These are phyloP conservation scores for Penicillium capsulatum DNA, from an alignment of 2,329 filamentous ascomycete species.

Conservation along the genomic window DNA sequence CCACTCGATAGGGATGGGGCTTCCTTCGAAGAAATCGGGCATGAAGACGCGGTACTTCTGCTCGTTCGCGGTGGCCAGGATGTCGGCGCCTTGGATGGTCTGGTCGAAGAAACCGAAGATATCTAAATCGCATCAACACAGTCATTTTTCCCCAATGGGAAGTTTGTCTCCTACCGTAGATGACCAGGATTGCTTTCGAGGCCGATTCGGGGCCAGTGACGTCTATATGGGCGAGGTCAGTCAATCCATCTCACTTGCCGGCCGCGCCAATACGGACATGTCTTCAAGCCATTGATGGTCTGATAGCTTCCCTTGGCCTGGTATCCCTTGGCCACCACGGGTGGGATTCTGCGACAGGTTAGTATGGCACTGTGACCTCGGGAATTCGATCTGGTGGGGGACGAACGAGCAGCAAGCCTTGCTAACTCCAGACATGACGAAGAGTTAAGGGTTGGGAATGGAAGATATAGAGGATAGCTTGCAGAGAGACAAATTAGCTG, in stretches of 20 bases:
- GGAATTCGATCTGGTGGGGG: background rate
- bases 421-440: conserved; percentile 40
- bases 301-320: conserved; percentile 57
- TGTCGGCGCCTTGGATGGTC: conserved; percentile 61
- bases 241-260: background rate
- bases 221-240: conserved; percentile 37
- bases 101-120: conserved; percentile 63
- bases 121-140: conserved; percentile 33
- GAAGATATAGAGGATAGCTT: background rate
- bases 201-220: conserved; percentile 54
- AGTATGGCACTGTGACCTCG: background rate
- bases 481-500: no score
- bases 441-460: conserved; percentile 23
- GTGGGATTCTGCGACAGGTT: conserved; percentile 35
- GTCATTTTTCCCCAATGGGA: no score
- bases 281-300: conserved; percentile 58
- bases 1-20: conserved; percentile 60
- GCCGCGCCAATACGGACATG: conserved; percentile 43
- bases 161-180: conserved; percentile 46
- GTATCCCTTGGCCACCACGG: conserved; percentile 46
- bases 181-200: conserved; percentile 54
- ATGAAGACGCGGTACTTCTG: conserved; percentile 80
- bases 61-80: conserved; percentile 57
- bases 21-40: conserved; percentile 83
- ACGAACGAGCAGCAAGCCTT: conserved; percentile 46